Evolutionary conservation across 192 early-diverging fungal genomes (phyloP), one percentile per base, ranked within the genome.

Genomic region (Entrophospora sp.): DNA sequence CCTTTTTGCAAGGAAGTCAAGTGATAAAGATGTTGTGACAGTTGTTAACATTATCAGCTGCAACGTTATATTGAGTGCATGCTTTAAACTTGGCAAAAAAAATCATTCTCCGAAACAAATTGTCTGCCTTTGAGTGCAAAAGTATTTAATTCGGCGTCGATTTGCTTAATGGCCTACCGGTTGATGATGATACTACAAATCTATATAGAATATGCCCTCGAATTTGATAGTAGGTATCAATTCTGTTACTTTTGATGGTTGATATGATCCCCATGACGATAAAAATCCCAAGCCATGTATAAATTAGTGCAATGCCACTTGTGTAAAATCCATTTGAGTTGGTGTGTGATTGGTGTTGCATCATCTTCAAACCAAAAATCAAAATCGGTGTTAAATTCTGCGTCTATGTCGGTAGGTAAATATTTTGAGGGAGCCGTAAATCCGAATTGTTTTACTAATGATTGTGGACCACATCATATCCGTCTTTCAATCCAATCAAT

Each of bases 271-370:
- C 71, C 71, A 73, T 10, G 35, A 40, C 4, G 71, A 73, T 27
- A 63, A 24, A 37, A 77, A 75, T 42, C 76, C 76, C 22, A 77
- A 68, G 2, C 76, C 76, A 61, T 77, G 76, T 8, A 75, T 59
- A 22, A 72, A 34, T 30, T 77, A 73, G 18, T 77, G 76, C 6
- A 74, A 6, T 14, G 72, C 52, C 2, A 67, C 69, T 31, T 51
- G 57, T n/a, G 66, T 30, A 30, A 77, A 66, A 45, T 77, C 76
- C 1, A 43, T 55, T 63, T 77, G 70, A 65, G 64, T 58, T n/a
- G n/a, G n/a, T 8, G 9, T 20, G 0, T 43, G 18, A 69, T 72
- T 4, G 43, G 9, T 16, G 3, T 3, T 31, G 4, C 28, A 13
- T 38, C 58, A 14, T 69, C 59, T 2, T 62, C 42, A 53, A 77